Base-by-base conservation (phyloP, 2,329 filamentous ascomycete genomes). In the Apiospora arundinis region DNA sequence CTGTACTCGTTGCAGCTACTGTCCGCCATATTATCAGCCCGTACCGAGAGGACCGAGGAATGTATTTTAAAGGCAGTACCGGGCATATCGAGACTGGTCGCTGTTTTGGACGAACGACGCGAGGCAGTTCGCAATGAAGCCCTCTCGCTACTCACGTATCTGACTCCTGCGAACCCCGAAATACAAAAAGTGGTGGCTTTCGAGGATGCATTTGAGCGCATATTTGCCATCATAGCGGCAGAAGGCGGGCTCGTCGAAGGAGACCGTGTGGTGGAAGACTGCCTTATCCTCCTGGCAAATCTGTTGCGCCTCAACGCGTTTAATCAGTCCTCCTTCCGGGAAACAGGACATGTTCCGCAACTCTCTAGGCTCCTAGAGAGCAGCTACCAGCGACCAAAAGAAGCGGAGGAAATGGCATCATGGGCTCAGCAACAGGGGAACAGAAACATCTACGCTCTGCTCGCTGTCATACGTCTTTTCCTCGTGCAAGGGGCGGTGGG, bases 171-270 rank as follows among this genome's bases (percentile, higher is more conserved):
- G 0, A 97, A 95, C 11, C 85, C 92, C 56, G 95, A 98, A 77
- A 89, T 99, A 69, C 95, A 98, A 80, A 98, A 98, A 81, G 88
- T 98, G 1, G 95, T 98, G 32, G 96, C 95, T 0, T 98, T 98
- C 75, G 95, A 98, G 78, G 95, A 94, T 85, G 94, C 95, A 0
- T 98, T 98, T 77, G 94, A 96, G 73, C 91, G 92, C 60, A 85
- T 97, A 37, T 98, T 98, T 80, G 87, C 87, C 63, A 91, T 98
- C 69, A 93, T 99, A 69, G 89, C 92, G 74, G 85, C 87, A 0
- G 96, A 99, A 77, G 96, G 96, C 0, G 92, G 92, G 2, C 84
- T 99, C 63, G 88, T 87, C 5, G 92, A 97, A 76, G 96, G 96
- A 21, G 94, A 93, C 56, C 92, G 95, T 73, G 89, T 93, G 16